phyloP scores from a whole-genome alignment of 371 early-diverging fungal genomes.

The Mortierella sp. region DNA sequence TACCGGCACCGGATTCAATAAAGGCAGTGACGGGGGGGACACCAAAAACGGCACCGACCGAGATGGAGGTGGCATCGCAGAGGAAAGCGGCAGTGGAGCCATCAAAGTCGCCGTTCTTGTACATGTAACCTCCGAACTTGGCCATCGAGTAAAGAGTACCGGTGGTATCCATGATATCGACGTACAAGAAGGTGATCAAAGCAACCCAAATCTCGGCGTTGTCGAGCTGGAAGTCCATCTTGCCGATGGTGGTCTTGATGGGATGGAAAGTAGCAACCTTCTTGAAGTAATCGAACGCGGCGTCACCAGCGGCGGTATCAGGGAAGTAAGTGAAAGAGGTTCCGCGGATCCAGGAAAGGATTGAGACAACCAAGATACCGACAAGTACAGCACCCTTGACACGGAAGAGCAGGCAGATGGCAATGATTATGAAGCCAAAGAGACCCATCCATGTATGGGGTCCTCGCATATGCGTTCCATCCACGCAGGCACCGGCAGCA shows the following conservation, averaged over 20 bases:
- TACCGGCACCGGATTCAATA: constrained; percentile 85
- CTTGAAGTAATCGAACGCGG: constrained; percentile 78
- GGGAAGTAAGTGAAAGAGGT: constrained; percentile 83
- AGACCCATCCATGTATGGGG: constrained; percentile 82
- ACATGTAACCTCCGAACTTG: constrained; percentile 80
- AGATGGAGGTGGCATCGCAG: constrained; percentile 74
- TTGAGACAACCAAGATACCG: constrained; percentile 76
- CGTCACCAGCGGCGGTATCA: constrained; percentile 69
- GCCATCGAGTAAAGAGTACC: constrained; percentile 87
- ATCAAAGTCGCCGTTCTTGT: constrained; percentile 82
- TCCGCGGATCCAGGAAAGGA: constrained; percentile 77
- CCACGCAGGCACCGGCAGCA: constrained; percentile 60
- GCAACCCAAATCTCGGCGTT: constrained; percentile 81
- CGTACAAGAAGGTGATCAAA: constrained; percentile 82
- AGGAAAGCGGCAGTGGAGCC: constrained; percentile 81
- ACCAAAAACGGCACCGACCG: constrained; percentile 79
- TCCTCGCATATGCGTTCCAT: constrained; percentile 69
- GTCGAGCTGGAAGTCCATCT: constrained; percentile 71
- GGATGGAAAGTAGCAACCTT: constrained; percentile 77
- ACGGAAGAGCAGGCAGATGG: constrained; percentile 71
- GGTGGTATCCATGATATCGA: constrained; percentile 87
- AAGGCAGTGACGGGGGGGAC: constrained; percentile 82
- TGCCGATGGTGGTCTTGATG: constrained; percentile 67
- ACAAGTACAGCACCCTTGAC: constrained; percentile 80
- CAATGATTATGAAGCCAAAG: constrained; percentile 78